Conservation (phyloP, 495 filamentous ascomycete species). For the Xylaria scruposa region DNA sequence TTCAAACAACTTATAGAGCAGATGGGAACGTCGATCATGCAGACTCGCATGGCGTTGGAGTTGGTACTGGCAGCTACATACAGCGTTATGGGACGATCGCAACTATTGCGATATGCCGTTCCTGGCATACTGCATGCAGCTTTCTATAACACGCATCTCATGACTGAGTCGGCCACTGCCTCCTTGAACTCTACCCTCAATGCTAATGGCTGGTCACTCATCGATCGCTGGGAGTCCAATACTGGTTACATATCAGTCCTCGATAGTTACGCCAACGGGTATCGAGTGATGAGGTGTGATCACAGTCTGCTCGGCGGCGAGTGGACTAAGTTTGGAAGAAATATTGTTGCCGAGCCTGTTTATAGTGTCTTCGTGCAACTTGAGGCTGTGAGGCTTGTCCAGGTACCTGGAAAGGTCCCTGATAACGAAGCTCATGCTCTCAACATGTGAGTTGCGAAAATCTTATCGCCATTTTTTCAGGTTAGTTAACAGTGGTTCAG, state of each 20-base stretch:
- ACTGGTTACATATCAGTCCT: constrained; percentile 94
- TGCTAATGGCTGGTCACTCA: constrained; percentile 62
- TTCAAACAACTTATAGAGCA: constrained; percentile 57
- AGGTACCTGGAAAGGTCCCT: constrained; percentile 57
- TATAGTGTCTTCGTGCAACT: constrained; percentile 93
- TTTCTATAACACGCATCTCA: constrained; percentile 74
- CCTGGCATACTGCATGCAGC: constrained; percentile 75
- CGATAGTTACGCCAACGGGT: constrained; percentile 71
- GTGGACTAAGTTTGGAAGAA: constrained; percentile 69
- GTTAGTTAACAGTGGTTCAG: constrained; percentile 50
- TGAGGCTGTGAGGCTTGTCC: constrained; percentile 84
- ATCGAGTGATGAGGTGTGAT: constrained; percentile 87
- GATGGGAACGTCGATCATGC: constrained; percentile 66
- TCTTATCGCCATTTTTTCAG: not conserved
- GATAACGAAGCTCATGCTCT: constrained; percentile 79
- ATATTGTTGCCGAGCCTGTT: constrained; percentile 76
- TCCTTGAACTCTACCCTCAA: constrained; percentile 69
- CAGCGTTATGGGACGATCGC: constrained; percentile 69
- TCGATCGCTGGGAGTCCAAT: constrained; percentile 80
- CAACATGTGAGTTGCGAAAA: constrained; percentile 68
- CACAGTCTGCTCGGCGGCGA: constrained; percentile 95
- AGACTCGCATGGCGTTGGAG: constrained; percentile 76
- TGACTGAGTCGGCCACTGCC: constrained; percentile 55
- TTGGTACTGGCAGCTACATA: constrained; percentile 68
- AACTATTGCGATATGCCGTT: constrained; percentile 65